Evolutionary conservation across 179 eudicot species (phyloP).

Genomic region (Spinacia oleracea): DNA sequence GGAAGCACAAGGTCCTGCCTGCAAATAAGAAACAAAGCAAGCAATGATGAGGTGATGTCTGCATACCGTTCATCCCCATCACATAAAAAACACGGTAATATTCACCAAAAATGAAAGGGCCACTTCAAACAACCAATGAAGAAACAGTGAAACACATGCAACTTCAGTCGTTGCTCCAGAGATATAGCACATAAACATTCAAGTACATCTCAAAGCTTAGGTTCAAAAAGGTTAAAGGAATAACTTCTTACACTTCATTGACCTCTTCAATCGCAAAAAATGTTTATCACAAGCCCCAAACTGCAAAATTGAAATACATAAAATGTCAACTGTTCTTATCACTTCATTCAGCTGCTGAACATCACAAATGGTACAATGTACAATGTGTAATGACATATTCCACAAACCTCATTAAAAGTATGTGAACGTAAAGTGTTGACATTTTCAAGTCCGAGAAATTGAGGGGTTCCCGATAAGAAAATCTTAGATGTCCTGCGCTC

Average conservation of each 20-base stretch:
- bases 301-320: slow-evolving; percentile 29
- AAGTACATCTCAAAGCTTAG: slow-evolving; percentile 3
- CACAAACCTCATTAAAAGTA: slow-evolving; percentile 23
- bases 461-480: slow-evolving; percentile 18
- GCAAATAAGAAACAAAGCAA: slow-evolving; percentile 28
- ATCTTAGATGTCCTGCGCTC: slow-evolving; percentile 19
- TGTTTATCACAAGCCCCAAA: slow-evolving; percentile 26
- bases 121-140: not conserved
- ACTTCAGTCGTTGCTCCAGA: not conserved
- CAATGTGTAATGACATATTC: not conserved
- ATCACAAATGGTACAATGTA: no score
- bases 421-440: slow-evolving; percentile 8
- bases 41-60: not conserved
- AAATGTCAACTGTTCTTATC: not conserved
- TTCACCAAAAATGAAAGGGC: not conserved
- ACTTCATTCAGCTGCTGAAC: no score
- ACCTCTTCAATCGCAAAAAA: slow-evolving; percentile 20
- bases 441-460: slow-evolving; percentile 9
- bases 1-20: slow-evolving; percentile 26
- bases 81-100: not conserved
- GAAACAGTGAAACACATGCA: not conserved
- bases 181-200: not conserved
- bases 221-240: not conserved
- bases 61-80: not conserved
- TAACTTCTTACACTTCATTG: slow-evolving; percentile 42